These are phyloP conservation scores for Microstegium vimineum DNA, from an alignment of 176 grass and related monocot species.

Conservation along the genomic window DNA sequence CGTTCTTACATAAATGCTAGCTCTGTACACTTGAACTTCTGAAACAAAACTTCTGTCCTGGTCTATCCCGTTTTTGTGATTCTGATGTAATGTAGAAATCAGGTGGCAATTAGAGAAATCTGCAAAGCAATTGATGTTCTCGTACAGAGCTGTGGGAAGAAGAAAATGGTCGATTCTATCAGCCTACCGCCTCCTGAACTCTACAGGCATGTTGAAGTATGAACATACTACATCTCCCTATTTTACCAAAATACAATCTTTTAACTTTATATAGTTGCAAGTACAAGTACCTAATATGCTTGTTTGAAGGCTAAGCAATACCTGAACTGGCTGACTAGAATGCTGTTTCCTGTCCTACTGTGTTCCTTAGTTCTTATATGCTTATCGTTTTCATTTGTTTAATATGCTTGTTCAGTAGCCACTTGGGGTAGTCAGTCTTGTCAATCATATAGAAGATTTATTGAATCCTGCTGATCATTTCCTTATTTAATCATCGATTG, in stretches of 20 bases:
- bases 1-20: conserved; percentile 22
- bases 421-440: not conserved
- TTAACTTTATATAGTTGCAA: not conserved
- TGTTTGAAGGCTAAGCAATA: conserved; percentile 10
- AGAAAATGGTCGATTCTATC: conserved; percentile 91
- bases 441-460: not conserved
- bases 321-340: not conserved
- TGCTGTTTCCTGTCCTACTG: no score
- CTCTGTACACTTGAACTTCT: not conserved
- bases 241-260: conserved; percentile 22
- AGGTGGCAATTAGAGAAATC: conserved; percentile 90
- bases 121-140: conserved; percentile 74
- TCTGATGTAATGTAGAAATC: conserved; percentile 42
- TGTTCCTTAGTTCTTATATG: not conserved
- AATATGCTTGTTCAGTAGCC: not conserved
- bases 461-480: not conserved
- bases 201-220: conserved; percentile 99
- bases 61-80: conserved; percentile 6
- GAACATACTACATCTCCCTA: conserved; percentile 32
- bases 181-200: conserved; percentile 73
- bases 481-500: not conserved
- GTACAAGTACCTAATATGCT: conserved; percentile 18
- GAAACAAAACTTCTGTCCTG: not conserved
- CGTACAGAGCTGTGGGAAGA: conserved; percentile 83
- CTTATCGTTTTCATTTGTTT: conserved; percentile 5